Percentiles rank a stretch among this genome's conserved stretches.
Conservation (phyloP, 352 stramenopile species). For the Phytophthora crassamura region DNA sequence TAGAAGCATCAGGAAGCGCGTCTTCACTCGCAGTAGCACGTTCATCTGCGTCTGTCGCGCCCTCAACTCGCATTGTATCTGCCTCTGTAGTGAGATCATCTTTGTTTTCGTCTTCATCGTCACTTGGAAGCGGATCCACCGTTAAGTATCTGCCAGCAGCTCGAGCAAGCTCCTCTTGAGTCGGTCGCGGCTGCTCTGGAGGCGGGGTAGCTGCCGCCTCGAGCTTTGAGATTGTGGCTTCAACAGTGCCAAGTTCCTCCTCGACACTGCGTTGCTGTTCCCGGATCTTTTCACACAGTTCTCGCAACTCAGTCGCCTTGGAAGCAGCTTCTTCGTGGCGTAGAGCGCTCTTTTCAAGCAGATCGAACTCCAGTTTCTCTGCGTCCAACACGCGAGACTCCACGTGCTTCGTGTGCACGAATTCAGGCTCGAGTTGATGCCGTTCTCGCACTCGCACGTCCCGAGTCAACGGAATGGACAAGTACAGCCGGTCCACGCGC, state of each 20-base stretch:
- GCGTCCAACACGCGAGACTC: slow-evolving; percentile 53
- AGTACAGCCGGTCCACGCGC: slow-evolving; percentile 57
- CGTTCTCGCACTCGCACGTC: slow-evolving; percentile 49
- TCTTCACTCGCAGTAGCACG: neutral
- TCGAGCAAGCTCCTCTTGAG: slow-evolving; percentile 42
- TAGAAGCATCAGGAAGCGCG: neutral
- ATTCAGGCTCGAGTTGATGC: slow-evolving; percentile 60
- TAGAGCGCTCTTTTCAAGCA: slow-evolving; percentile 70
- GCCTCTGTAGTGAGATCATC: neutral
- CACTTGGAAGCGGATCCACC: slow-evolving; percentile 22
- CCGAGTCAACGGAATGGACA: slow-evolving; percentile 46
- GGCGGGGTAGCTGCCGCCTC: slow-evolving; percentile 27
- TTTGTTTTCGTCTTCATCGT: slow-evolving; percentile 22
- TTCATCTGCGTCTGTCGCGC: neutral
- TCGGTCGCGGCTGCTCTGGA: slow-evolving; percentile 43
- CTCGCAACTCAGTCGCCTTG: slow-evolving; percentile 42
- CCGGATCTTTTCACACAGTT: slow-evolving; percentile 44
- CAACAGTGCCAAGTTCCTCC: slow-evolving; percentile 39
- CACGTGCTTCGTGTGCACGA: slow-evolving; percentile 66
- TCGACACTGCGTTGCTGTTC: slow-evolving; percentile 36
- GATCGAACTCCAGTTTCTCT: slow-evolving; percentile 70
- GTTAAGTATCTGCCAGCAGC: slow-evolving; percentile 47
- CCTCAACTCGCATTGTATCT: neutral
- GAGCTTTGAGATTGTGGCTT: slow-evolving; percentile 37
- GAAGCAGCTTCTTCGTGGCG: slow-evolving; percentile 56